Base-by-base conservation (phyloP, 2,329 filamentous ascomycete species). In the Ceratocystis papillata region DNA sequence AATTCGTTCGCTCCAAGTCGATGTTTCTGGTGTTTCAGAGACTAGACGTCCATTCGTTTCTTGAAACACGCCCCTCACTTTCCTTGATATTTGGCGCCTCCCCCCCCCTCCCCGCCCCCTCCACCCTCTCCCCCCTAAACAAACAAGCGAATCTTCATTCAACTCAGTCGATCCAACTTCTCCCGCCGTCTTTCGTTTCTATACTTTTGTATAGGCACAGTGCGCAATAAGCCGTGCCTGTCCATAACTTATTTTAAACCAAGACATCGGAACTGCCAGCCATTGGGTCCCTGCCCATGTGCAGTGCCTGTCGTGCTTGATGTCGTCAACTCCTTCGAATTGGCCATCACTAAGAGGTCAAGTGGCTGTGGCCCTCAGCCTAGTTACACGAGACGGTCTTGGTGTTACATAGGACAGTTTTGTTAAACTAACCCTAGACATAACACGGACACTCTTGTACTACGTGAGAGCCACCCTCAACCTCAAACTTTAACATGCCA, bases 171-270 rank as follows among this genome's bases (percentile, higher is more conserved):
- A 62, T 25, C 44, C 60, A 22, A 30, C 44, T 41, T 62, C 25
- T 62, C 17, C 28, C 60, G 33, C 44, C 44, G 33, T 46, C 60
- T 30, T 44, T 57, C 22, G 53, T 57, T 57, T 28, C 22, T 30
- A 57, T 57, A 17, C 53, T 30, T 57, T 15, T 17, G 53, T 28
- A 57, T 30, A 57, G 53, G 53, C 53, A 22, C 44, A 48, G 41
- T 48, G n/a, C 61, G 61, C 63, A 66, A 68, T 69, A 68, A 66
- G 64, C 61, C 57, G 65, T 67, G 60, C 65, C 66, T 64, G 46
- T 68, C 62, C 25, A 22, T 20, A n/a, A 37, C 59, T 20, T 48
- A 5, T 48, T 20, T 20, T 44, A 4, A 17, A 57, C 22, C 10
- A 37, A 37, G 33, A 37, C 33, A 37, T 37, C 33, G 33, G 33